Evolutionary conservation across 2,329 filamentous ascomycete species (phyloP), one percentile per base, ranked within the genome.

Genomic region (Davidsoniella australis): DNA sequence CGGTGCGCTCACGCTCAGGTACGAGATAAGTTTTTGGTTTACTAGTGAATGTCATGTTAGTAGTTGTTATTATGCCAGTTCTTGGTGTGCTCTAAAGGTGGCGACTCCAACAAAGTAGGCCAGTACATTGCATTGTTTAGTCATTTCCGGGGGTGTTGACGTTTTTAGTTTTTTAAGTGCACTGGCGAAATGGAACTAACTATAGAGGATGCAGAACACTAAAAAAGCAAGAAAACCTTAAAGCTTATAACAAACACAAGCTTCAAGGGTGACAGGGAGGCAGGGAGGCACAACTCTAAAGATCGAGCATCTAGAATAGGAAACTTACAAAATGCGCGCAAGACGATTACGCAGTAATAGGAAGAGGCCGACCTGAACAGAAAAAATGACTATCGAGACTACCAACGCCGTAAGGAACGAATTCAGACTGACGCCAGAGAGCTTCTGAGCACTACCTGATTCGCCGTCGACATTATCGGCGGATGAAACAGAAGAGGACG

Each of bases 1-100:
- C 73, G 7, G 85, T 87, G 57, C 86, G 78, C 66, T 94, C 84
- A 59, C 82, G 77, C 64, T 91, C 82, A 5, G 86, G 83, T 0
- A 93, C 87, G 1, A 94, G 74, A 57, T 85, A 94, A 4, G 86
- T 89, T 62, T 86, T 80, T 2, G 85, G 82, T 67, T 85, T 85
- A 59, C 81, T 86, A 41, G 10, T 42, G 54, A 10, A 26, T 50
- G 40, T 33, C 6, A 41, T 40, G 29, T 29, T 39, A 45, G 23
- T 18, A 8, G 40, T 37, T 9, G 16, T 10, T 24, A 36, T 24
- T 24, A 4, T 33, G 10, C 5, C 10, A 41, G 10, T 41, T 33
- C 29, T 33, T 33, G 12, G 29, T 33, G 29, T 33, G 29, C 29
- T 33, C 29, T 33, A 33, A 33, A 33, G 29, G 29, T 33, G 29